Conservation (phyloP, 2,329 filamentous ascomycete genomes). For the Calonectria pteridis region DNA sequence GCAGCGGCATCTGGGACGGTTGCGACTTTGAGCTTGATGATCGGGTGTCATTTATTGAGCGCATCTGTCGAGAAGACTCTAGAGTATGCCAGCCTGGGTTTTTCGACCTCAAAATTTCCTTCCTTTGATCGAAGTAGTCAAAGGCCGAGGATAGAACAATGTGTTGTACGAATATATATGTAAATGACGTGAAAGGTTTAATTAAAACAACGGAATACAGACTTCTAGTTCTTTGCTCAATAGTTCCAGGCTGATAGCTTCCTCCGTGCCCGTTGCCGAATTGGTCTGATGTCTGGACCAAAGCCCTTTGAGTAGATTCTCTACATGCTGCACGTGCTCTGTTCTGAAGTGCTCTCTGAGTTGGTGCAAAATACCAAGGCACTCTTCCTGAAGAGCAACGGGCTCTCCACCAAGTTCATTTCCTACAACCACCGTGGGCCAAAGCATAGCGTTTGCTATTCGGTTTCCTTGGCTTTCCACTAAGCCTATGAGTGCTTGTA, state of each 20-base stretch:
- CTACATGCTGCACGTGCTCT: background rate
- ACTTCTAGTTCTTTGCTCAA: background rate
- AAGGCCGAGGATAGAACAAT: background rate
- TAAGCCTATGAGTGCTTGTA: background rate
- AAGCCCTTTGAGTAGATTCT: background rate
- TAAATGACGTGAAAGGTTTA: background rate
- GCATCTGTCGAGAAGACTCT: background rate
- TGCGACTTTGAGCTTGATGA: background rate
- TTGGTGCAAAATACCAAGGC: background rate
- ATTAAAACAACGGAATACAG: slow-evolving; percentile 2
- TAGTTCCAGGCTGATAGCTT: background rate
- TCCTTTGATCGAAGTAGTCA: background rate
- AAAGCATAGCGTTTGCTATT: background rate
- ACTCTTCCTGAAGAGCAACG: background rate
- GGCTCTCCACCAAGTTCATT: background rate
- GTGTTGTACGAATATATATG: background rate
- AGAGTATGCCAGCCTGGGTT: background rate
- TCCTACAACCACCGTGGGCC: background rate
- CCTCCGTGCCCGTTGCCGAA: background rate
- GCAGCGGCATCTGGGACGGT: background rate
- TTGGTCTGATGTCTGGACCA: background rate
- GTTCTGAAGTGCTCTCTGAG: background rate
- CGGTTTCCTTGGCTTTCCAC: background rate
- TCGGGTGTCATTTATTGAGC: background rate
- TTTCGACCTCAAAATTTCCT: slow-evolving; percentile 1